Evolutionary conservation across 2,329 filamentous ascomycete genomes (phyloP), one percentile per base, ranked within the genome.

Genomic region (Colletotrichum sidae): DNA sequence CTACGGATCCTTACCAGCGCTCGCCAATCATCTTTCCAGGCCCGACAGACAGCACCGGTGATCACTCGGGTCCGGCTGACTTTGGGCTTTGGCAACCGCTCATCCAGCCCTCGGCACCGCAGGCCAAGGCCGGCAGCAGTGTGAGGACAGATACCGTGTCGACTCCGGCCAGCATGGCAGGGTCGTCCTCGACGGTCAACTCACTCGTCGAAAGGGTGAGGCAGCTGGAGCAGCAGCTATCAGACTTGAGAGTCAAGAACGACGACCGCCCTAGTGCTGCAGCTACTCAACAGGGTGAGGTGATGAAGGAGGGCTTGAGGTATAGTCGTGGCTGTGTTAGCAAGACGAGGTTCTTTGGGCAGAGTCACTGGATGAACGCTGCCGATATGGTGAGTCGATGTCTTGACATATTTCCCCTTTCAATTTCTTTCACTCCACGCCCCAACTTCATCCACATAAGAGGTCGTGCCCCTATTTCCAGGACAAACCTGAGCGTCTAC

Each of bases 351-450:
- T 83, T 82, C 68, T 79, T 81, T 53, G 81, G 80, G 0, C 80
- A 83, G 57, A 85, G 81, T 55, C 84, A 86, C 69, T 86, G 84
- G 83, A 78, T 82, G 73, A 80, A 81, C 49, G 76, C 77, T 4
- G 71, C 78, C 13, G 73, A 76, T 49, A 75, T 80, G 70, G 82
- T 84, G 71, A 67, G 77, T 56, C 2, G 0, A 33, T 0, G 17
- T 15, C 9, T 47, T 35, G n/a, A 38, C 4, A 15, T 10, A 12
- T 17, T 3, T 45, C 72, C 46, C 38, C 41, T 42, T 38, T 34
- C 38, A 60, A 3, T 9, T 8, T 51, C 52, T 59, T 17, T 67
- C 9, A 39, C 17, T 39, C 6, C 33, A 8, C 37, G 15, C 6
- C 8, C 7, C 53, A 11, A 3, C 11, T 34, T 7, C 6, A 11